These are phyloP conservation scores for Gastrolobium villosum DNA, from an alignment of 306 rosid species.

Conservation along the genomic window DNA sequence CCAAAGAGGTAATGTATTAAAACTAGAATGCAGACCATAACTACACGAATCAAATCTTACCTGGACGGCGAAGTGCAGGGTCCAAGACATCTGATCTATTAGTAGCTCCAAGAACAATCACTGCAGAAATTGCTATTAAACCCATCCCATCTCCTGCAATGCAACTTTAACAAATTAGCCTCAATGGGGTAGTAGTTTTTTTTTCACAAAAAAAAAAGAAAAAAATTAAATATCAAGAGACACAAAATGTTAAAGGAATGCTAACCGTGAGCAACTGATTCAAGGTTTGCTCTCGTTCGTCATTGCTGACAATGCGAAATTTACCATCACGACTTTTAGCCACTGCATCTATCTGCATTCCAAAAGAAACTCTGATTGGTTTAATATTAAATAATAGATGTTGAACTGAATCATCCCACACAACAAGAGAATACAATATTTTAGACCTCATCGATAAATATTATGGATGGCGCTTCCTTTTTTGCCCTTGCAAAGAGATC, in stretches of 20 bases:
- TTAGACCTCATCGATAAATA: conserved; percentile 92
- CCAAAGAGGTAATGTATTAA: conserved; percentile 31
- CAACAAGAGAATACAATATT: conserved; percentile 40
- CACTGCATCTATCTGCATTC: conserved; percentile 92
- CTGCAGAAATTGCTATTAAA: conserved; percentile 96
- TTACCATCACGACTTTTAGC: conserved; percentile 99
- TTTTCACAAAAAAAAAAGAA: background rate
- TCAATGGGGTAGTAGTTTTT: background rate
- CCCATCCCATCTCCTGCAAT: conserved; percentile 97
- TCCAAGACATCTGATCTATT: conserved; percentile 93
- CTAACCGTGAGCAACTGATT: conserved; percentile 97
- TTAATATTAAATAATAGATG: conserved; percentile 32
- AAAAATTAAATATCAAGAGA: background rate
- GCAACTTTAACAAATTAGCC: conserved; percentile 40
- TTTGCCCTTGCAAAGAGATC: conserved; percentile 98
- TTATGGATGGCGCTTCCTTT: conserved; percentile 96
- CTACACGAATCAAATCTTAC: conserved; percentile 98
- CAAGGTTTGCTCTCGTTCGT: conserved; percentile 97
- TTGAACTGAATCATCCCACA: conserved; percentile 30
- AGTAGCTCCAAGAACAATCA: conserved; percentile 97
- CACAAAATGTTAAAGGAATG: conserved; percentile 44
- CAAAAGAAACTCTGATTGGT: conserved; percentile 30
- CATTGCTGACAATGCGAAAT: conserved; percentile 93
- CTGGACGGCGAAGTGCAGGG: conserved; percentile 99
- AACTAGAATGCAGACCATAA: conserved; percentile 71